Evolutionary conservation across 352 stramenopile genomes (phyloP).

Genomic region (Saprolegnia parasitica): DNA sequence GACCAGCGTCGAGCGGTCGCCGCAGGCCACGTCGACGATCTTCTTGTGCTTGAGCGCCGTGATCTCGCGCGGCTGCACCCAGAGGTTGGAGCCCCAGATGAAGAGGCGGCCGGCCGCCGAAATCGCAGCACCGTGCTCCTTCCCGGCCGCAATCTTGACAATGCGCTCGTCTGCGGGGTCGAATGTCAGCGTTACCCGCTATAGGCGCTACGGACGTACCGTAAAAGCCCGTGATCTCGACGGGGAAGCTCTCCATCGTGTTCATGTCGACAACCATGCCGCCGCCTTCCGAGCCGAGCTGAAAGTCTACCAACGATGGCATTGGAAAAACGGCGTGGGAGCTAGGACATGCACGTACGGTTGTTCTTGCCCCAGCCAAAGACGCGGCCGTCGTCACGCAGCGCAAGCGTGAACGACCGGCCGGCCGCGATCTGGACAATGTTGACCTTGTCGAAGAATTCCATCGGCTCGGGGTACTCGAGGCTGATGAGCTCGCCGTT

Average conservation of each 20-base stretch:
- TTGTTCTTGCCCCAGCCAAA: constrained; percentile 92
- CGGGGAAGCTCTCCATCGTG: constrained; percentile 91
- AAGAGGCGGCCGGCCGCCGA: constrained; percentile 68
- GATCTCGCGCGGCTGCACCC: constrained; percentile 90
- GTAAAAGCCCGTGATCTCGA: constrained; percentile 69
- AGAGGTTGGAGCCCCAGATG: constrained; percentile 86
- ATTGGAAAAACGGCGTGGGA: too few species aligned
- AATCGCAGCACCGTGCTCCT: constrained; percentile 86
- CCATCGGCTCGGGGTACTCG: constrained; percentile 76
- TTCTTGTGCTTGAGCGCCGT: constrained; percentile 66
- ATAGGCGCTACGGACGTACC: background rate
- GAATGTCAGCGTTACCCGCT: background rate
- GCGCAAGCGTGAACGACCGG: constrained; percentile 84
- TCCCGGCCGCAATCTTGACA: constrained; percentile 85
- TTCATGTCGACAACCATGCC: constrained; percentile 90
- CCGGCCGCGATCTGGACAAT: constrained; percentile 71
- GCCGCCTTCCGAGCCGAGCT: constrained; percentile 79
- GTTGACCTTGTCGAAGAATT: constrained; percentile 76
- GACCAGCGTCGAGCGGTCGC: constrained; percentile 78
- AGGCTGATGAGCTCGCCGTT: constrained; percentile 83
- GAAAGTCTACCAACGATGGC: constrained; percentile 52
- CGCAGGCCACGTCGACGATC: constrained; percentile 76
- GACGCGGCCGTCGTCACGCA: constrained; percentile 78
- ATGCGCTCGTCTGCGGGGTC: background rate
- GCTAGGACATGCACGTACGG: constrained; percentile 44